Evolutionary conservation across 306 rosid species (phyloP).

Genomic region (Cyamopsis tetragonoloba): DNA sequence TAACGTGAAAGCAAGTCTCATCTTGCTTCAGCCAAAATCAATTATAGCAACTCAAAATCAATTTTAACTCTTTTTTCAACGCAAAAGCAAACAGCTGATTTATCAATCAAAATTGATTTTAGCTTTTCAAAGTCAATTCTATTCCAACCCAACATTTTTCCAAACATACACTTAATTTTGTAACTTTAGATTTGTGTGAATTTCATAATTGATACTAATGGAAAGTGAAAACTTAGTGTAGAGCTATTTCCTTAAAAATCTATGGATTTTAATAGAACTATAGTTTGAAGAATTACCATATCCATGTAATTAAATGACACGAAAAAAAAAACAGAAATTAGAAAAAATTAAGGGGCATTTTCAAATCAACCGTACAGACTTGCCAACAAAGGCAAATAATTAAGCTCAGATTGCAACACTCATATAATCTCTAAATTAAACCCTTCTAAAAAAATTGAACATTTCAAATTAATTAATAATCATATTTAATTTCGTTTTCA

Average conservation of each 20-base stretch:
- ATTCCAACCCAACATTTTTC: no score
- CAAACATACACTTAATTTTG: no score
- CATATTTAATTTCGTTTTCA: constrained; percentile 22
- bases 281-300: neutral
- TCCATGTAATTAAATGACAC: neutral
- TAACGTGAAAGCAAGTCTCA: no score
- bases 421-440: neutral
- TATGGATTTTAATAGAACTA: neutral
- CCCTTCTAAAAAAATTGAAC: neutral
- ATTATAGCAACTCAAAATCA: no score
- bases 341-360: neutral
- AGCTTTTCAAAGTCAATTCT: no score
- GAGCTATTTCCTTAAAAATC: neutral
- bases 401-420: constrained; percentile 16
- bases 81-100: no score
- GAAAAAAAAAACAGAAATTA: neutral
- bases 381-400: constrained; percentile 18
- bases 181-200: neutral
- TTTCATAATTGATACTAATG: neutral
- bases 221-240: neutral
- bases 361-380: constrained; percentile 24
- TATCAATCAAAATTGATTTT: no score
- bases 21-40: no score
- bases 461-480: constrained; percentile 5
- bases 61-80: no score